Percentiles rank a stretch among this genome's conserved stretches.
Evolutionary conservation across 345 rosid genomes (phyloP).

Genomic region (Ailanthus altissimus): DNA sequence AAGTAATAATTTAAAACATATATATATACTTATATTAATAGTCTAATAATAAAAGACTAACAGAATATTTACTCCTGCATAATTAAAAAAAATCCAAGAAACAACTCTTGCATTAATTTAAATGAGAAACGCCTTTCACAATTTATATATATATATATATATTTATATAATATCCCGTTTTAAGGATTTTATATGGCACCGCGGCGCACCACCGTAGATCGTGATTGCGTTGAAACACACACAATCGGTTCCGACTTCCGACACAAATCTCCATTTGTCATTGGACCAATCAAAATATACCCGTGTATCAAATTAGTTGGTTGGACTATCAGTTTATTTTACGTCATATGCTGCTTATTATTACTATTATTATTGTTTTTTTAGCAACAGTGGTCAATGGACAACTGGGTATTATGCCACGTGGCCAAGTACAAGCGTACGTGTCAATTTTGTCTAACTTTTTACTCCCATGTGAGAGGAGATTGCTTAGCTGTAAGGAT

Average conservation of each 20-base stretch:
- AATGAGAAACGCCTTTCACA: no score
- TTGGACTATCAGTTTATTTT: no score
- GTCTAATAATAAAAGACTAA: no score
- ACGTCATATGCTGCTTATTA: neutral
- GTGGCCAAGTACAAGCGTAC: neutral
- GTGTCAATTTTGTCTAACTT: neutral
- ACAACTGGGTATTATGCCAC: constrained; percentile 8
- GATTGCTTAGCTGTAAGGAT: neutral
- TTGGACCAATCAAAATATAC: no score
- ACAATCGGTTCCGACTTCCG: neutral
- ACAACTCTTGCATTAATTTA: neutral
- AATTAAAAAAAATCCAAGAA: no score
- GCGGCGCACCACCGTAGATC: neutral
- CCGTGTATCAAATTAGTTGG: neutral
- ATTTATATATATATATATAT: neutral
- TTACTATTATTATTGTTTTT: no score
- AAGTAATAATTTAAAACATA: no score
- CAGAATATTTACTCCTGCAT: no score
- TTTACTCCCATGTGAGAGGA: neutral
- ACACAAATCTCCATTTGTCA: neutral
- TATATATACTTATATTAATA: no score
- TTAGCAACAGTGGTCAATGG: no score
- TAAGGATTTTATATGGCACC: neutral
- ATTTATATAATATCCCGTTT: neutral
- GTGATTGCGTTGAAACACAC: neutral